Evolutionary conservation across 805 yeast species (phyloP).

Genomic region (Saitoella complicata): DNA sequence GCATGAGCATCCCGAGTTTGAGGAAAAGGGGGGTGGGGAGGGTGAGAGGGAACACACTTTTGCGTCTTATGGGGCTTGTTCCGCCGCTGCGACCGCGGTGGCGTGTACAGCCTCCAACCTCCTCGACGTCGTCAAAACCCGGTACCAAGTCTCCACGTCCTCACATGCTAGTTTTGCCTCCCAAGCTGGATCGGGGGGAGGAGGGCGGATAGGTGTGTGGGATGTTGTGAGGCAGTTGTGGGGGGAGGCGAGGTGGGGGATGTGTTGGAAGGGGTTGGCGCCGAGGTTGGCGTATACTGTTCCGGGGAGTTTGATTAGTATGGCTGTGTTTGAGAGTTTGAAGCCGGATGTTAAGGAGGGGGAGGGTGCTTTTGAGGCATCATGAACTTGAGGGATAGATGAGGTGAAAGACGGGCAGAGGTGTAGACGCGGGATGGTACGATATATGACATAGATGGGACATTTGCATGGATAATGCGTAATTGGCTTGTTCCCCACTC

Average conservation of each 20-base stretch:
- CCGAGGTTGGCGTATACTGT: not conserved
- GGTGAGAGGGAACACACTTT: not conserved
- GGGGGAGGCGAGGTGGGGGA: not conserved
- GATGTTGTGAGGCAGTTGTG: not conserved
- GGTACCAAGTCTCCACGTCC: slow-evolving; percentile 22
- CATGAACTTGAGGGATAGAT: too few species aligned
- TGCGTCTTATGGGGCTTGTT: slow-evolving; percentile 9
- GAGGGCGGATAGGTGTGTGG: not conserved
- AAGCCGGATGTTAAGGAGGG: not conserved
- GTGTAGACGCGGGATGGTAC: too few species aligned
- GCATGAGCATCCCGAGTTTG: too few species aligned
- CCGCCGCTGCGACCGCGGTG: slow-evolving; percentile 23
- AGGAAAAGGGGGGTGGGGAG: too few species aligned
- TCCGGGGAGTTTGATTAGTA: slow-evolving; percentile 2
- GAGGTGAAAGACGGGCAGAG: too few species aligned
- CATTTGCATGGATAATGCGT: too few species aligned
- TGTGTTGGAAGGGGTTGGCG: not conserved
- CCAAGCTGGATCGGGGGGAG: too few species aligned
- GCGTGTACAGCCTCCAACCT: slow-evolving; percentile 25
- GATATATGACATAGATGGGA: too few species aligned
- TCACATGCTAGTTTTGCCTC: not conserved
- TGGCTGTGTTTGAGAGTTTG: slow-evolving; percentile 2
- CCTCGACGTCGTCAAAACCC: slow-evolving; percentile 28
- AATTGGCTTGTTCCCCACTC: too few species aligned
- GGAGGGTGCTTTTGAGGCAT: too few species aligned